These are phyloP conservation scores for Bipolaris gigantea DNA, from an alignment of 2,329 filamentous ascomycete species.

Conservation along the genomic window DNA sequence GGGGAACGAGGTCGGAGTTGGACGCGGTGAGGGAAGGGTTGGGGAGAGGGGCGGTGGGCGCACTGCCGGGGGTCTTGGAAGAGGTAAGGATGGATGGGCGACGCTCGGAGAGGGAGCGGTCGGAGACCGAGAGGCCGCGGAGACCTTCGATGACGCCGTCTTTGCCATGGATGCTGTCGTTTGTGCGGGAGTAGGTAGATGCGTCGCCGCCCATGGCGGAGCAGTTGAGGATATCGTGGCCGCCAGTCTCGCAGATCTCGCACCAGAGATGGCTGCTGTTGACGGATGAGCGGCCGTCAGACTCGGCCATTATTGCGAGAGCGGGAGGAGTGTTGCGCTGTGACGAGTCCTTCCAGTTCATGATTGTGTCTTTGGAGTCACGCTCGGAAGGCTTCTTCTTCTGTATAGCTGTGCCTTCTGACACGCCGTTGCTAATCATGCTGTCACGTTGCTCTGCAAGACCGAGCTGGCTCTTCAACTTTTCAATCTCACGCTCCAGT, in stretches of 20 bases:
- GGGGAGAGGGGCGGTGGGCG: constrained; percentile 41
- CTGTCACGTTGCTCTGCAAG: constrained; percentile 54
- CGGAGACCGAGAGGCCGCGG: constrained; percentile 39
- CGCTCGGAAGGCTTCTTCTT: constrained; percentile 61
- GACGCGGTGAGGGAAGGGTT: constrained; percentile 36
- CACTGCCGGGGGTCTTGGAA: constrained; percentile 40
- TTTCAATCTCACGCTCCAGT: constrained; percentile 78
- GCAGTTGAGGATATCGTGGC: constrained; percentile 93
- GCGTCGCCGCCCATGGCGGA: constrained; percentile 76
- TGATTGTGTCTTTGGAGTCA: constrained; percentile 68
- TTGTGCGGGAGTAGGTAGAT: constrained; percentile 18
- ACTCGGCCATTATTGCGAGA: constrained; percentile 69
- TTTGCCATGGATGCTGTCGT: constrained; percentile 29
- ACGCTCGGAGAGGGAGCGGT: constrained; percentile 34
- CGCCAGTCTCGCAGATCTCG: constrained; percentile 89
- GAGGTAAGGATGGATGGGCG: constrained; percentile 36
- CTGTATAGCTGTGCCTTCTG: constrained; percentile 50
- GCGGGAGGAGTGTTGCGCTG: constrained; percentile 45
- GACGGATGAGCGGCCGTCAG: constrained; percentile 60
- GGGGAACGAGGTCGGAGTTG: constrained; percentile 37
- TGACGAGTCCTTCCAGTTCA: constrained; percentile 54
- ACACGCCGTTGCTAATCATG: constrained; percentile 56
- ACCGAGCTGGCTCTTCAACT: constrained; percentile 49
- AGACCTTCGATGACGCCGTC: constrained; percentile 39
- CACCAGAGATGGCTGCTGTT: constrained; percentile 80